Percentiles rank a stretch among this genome's conserved stretches.
phyloP scores from a whole-genome alignment of 768 basidiomycete genomes.

The Aureoboletus auriporus region DNA sequence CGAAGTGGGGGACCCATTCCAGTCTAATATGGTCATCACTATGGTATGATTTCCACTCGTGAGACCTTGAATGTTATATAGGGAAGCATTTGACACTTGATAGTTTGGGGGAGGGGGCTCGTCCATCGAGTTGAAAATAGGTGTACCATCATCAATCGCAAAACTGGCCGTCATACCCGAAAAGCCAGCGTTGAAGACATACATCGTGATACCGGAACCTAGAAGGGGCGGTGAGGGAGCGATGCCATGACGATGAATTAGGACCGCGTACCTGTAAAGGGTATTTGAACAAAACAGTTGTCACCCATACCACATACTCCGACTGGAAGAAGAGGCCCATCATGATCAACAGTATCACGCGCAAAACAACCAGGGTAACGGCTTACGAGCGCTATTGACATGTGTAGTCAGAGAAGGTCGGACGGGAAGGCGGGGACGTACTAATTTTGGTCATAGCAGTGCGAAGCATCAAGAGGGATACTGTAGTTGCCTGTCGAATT shows the following conservation, averaged over 20 bases:
- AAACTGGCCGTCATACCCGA: slow-evolving; percentile 21
- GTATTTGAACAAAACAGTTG: slow-evolving; percentile 13
- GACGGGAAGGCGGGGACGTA: slow-evolving; percentile 2
- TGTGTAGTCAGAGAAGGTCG: not conserved
- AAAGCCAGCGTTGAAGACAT: slow-evolving; percentile 19
- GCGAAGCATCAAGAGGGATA: slow-evolving; percentile 13
- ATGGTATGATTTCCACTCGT: slow-evolving; percentile 14
- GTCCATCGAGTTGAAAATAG: not conserved
- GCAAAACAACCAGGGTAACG: not conserved
- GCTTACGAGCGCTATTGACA: slow-evolving; percentile 17
- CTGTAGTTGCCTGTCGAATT: slow-evolving; percentile 19
- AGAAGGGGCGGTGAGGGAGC: not conserved
- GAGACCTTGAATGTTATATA: slow-evolving; percentile 18
- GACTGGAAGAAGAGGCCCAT: slow-evolving; percentile 2
- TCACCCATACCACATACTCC: slow-evolving; percentile 8
- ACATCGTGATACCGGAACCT: slow-evolving; percentile 27
- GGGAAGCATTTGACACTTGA: slow-evolving; percentile 20
- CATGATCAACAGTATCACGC: not conserved
- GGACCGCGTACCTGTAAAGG: slow-evolving; percentile 17
- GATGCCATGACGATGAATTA: not conserved
- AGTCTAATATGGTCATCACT: slow-evolving; percentile 19
- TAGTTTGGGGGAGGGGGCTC: slow-evolving; percentile 11
- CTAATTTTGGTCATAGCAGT: slow-evolving; percentile 25
- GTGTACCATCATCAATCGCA: slow-evolving; percentile 12
- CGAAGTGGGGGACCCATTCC: slow-evolving; percentile 14